These are phyloP conservation scores for Austroboletus festivus DNA, from an alignment of 768 basidiomycete species.

Conservation along the genomic window DNA sequence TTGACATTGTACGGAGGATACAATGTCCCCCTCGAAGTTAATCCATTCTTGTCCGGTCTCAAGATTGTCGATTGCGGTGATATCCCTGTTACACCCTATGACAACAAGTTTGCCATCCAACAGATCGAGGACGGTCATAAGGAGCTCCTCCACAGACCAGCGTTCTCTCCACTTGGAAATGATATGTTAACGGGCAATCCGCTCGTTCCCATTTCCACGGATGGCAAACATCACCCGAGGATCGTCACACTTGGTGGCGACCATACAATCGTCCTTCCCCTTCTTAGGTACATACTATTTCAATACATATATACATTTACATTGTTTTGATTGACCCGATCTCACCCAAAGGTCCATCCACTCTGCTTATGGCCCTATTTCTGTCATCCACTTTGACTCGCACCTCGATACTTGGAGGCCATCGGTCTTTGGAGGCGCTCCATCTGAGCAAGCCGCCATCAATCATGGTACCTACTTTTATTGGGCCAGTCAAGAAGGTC, in stretches of 20 bases:
- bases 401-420: slow-evolving; percentile 83
- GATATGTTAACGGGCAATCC: slow-evolving; percentile 57
- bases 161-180: slow-evolving; percentile 61
- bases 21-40: slow-evolving; percentile 69
- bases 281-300: slow-evolving; percentile 30
- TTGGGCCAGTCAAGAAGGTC: slow-evolving; percentile 80
- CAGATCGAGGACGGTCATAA: slow-evolving; percentile 77
- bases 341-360: slow-evolving; percentile 57
- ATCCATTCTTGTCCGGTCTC: slow-evolving; percentile 68
- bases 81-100: slow-evolving; percentile 76
- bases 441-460: slow-evolving; percentile 67
- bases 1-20: slow-evolving; percentile 75
- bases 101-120: slow-evolving; percentile 67
- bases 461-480: slow-evolving; percentile 92
- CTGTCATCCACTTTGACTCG: slow-evolving; percentile 85
- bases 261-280: slow-evolving; percentile 75
- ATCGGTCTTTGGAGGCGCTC: slow-evolving; percentile 69
- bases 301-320: no score
- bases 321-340: no score
- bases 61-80: slow-evolving; percentile 76
- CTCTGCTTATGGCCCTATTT: slow-evolving; percentile 74
- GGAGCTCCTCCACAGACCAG: slow-evolving; percentile 58
- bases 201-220: slow-evolving; percentile 56
- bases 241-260: slow-evolving; percentile 85
- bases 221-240: slow-evolving; percentile 75